Evolutionary conservation across 2,329 filamentous ascomycete genomes (phyloP).

Genomic region (Decorospora gaudefroyi): DNA sequence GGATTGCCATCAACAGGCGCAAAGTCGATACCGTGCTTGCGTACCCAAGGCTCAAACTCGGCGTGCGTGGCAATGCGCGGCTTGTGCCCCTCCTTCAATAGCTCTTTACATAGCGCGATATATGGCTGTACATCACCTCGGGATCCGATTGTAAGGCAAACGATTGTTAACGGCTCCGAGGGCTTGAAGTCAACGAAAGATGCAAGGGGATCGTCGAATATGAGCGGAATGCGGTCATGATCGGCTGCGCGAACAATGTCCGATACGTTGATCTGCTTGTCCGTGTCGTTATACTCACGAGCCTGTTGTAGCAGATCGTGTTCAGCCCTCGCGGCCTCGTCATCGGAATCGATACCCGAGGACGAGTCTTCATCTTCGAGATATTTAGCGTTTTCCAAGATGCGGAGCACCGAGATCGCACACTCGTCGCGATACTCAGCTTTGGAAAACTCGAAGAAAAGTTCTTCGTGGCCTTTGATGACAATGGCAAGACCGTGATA

Average conservation of each 20-base stretch:
- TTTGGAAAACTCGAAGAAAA: constrained; percentile 91
- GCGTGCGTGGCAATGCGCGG: constrained; percentile 87
- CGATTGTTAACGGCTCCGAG: constrained; percentile 74
- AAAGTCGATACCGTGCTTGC: constrained; percentile 93
- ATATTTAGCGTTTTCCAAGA: constrained; percentile 72
- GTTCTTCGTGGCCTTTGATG: constrained; percentile 89
- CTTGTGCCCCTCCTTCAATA: constrained; percentile 84
- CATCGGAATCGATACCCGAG: constrained; percentile 70
- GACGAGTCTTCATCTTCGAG: constrained; percentile 71
- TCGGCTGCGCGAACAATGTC: constrained; percentile 40
- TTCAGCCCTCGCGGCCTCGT: constrained; percentile 77
- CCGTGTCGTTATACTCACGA: constrained; percentile 52
- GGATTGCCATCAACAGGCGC: constrained; percentile 87
- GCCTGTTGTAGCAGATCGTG: constrained; percentile 79
- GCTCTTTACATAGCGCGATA: constrained; percentile 90
- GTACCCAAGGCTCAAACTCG: constrained; percentile 88
- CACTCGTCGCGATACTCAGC: constrained; percentile 85
- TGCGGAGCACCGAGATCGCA: constrained; percentile 76
- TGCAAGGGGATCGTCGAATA: constrained; percentile 86
- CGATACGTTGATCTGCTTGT: constrained; percentile 27
- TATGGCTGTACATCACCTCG: constrained; percentile 97
- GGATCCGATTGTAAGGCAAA: constrained; percentile 94
- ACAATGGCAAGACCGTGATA: constrained; percentile 91
- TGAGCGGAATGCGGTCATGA: constrained; percentile 69
- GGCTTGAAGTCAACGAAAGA: constrained; percentile 94